Evolutionary conservation across 352 stramenopile species (phyloP), one percentile per base, ranked within the genome.

Genomic region (Phytophthora palmivora): DNA sequence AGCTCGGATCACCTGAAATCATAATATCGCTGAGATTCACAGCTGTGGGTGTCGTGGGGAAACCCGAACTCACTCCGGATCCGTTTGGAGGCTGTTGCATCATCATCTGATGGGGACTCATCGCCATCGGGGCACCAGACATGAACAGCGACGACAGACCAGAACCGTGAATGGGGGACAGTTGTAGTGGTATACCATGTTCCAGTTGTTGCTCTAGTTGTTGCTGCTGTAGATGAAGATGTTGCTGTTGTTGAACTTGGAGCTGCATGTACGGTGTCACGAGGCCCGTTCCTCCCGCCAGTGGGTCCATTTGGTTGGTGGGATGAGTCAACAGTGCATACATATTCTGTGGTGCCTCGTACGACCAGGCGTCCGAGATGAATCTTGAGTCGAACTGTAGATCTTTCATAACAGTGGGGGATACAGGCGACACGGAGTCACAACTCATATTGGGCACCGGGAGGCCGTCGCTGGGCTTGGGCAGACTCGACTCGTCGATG

Each of bases 261-360:
- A 73, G 53, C n/a, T 75, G 56, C 51, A 74, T 68, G 51, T 79
- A 73, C 0, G 78, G 76, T 28, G 69, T 81, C 8, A 78, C 60
- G 10, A 76, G 51, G 11, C 62, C 58, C 37, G 66, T 49, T 28
- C 66, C 66, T 12, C 64, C 48, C 6, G 60, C 53, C n/a, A 78
- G 67, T 16, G 63, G 53, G 30, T 76, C 60, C 41, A 80, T 51
- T 21, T 73, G 63, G 22, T 56, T 28, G 22, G 58, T 50, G 24
- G 72, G 30, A 56, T 79, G 68, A 19, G 61, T 68, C 46, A 82
- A 50, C 45, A 85, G 48, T 16, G 71, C 76, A 64, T 84, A 88
- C 55, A 88, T 81, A 39, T 76, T 82, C 44, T 82, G 78, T 11
- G 78, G 76, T 10, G 73, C 74, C 37, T 88, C 78, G 38, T 76